Percentiles rank a stretch among this genome's conserved stretches.
Evolutionary conservation across 257 asterid genomes (phyloP).

Genomic region (Perilla frutescens): DNA sequence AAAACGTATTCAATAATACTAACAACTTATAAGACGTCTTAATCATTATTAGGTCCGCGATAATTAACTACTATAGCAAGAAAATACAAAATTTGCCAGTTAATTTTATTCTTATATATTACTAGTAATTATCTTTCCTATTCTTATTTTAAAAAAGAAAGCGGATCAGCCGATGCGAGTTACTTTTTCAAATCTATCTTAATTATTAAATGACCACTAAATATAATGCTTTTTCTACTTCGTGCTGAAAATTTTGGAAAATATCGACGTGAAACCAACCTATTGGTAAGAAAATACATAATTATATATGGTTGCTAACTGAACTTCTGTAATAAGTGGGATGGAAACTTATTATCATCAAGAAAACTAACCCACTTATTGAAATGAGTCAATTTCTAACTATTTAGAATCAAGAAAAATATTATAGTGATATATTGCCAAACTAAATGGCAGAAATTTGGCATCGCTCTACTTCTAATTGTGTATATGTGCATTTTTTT

Average conservation of each 20-base stretch:
- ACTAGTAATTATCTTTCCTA: no score
- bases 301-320: neutral
- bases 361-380: neutral
- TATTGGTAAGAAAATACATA: neutral
- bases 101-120: no score
- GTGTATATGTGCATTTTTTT: neutral
- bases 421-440: neutral
- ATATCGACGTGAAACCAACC: no score
- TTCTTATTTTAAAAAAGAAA: no score
- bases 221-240: neutral
- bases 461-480: constrained; percentile 1
- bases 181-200: neutral
- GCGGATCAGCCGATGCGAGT: no score
- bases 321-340: neutral
- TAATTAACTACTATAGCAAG: no score
- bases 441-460: neutral
- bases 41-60: no score
- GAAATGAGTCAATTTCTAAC: neutral
- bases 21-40: no score
- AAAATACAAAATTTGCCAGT: no score
- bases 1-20: no score
- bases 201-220: neutral
- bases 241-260: neutral
- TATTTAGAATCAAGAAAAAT: neutral
- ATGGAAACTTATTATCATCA: no score